Conservation (phyloP, 2,329 filamentous ascomycete species). For the Penicillium sp. region DNA sequence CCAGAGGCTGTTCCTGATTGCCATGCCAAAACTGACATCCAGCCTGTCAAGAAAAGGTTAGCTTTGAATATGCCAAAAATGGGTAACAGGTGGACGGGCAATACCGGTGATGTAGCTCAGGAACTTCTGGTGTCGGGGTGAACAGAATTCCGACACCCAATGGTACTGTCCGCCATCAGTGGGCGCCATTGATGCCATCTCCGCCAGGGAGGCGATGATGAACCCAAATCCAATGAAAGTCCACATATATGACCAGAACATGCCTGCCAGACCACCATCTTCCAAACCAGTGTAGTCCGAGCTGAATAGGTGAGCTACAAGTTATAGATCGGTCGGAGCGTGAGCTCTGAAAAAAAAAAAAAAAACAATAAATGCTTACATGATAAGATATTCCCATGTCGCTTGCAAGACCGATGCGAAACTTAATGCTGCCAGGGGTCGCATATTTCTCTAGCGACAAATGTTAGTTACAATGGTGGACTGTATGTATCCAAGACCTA, state of each 20-base stretch:
- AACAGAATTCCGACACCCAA: slow-evolving; percentile 29
- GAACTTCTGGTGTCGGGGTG: slow-evolving; percentile 32
- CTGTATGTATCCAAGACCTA: not conserved
- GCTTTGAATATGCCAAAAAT: no score
- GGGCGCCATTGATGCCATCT: slow-evolving; percentile 53
- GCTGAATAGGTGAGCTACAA: slow-evolving; percentile 7
- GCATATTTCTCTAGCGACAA: slow-evolving; percentile 30
- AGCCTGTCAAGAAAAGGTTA: slow-evolving; percentile 15
- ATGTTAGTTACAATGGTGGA: not conserved
- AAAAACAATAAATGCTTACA: slow-evolving; percentile 20
- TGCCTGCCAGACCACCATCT: slow-evolving; percentile 27
- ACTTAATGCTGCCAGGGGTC: slow-evolving; percentile 34
- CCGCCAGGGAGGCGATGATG: slow-evolving; percentile 60
- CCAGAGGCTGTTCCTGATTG: slow-evolving; percentile 44
- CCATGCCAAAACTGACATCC: slow-evolving; percentile 34
- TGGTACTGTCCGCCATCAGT: slow-evolving; percentile 34
- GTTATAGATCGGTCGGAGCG: no score
- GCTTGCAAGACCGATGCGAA: slow-evolving; percentile 38
- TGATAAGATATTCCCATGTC: slow-evolving; percentile 38
- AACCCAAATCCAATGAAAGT: slow-evolving; percentile 68
- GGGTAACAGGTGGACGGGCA: no score
- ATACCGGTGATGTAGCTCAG: slow-evolving; percentile 27
- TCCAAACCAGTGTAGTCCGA: slow-evolving; percentile 25
- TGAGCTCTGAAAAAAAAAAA: no score
- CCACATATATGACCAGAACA: slow-evolving; percentile 36